A percentile compares a stretch with the other conserved stretches of the same genome.
Evolutionary conservation across 2,329 filamentous ascomycete genomes (phyloP).

Genomic region (Plectosphaerella sp.): DNA sequence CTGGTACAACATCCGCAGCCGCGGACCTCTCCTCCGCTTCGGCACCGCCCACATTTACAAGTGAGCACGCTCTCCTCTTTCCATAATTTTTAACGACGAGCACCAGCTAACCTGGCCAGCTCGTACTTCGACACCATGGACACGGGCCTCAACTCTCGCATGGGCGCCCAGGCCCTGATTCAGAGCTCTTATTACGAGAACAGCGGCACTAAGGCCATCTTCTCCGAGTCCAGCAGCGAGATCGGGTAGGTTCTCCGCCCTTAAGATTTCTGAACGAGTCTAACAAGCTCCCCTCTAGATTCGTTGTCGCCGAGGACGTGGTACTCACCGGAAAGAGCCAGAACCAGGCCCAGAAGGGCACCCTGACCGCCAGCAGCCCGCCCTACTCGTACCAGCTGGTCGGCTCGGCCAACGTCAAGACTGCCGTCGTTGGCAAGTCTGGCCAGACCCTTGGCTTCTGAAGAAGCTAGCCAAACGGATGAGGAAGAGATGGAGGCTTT

Average conservation of each 20-base stretch:
- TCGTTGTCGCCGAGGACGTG: conserved; percentile 31
- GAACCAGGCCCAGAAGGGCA: conserved; percentile 42
- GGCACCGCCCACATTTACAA: conserved; percentile 54
- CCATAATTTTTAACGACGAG: no score
- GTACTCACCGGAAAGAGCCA: conserved; percentile 31
- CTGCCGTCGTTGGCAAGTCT: conserved; percentile 27
- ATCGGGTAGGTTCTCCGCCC: conserved; percentile 3
- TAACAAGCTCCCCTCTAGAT: conserved; percentile 7
- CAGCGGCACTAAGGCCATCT: conserved; percentile 24
- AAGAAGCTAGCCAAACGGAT: not conserved
- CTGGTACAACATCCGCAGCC: conserved; percentile 57
- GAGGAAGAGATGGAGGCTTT: no score
- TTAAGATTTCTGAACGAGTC: no score
- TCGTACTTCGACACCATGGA: conserved; percentile 3
- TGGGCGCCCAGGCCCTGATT: conserved; percentile 46
- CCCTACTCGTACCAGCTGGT: conserved; percentile 35
- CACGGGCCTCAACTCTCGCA: conserved; percentile 45
- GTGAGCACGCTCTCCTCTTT: conserved; percentile 1
- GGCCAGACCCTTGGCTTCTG: conserved; percentile 23
- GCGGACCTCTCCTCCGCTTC: conserved; percentile 55
- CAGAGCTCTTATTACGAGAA: conserved; percentile 44
- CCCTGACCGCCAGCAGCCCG: conserved; percentile 43
- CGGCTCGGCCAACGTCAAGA: conserved; percentile 36
- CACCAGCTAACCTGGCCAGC: not conserved
- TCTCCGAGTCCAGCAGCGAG: conserved; percentile 22